Evolutionary conservation across 2,329 filamentous ascomycete genomes (phyloP), one percentile per base, ranked within the genome.

Genomic region (Tolypocladium paradoxum): DNA sequence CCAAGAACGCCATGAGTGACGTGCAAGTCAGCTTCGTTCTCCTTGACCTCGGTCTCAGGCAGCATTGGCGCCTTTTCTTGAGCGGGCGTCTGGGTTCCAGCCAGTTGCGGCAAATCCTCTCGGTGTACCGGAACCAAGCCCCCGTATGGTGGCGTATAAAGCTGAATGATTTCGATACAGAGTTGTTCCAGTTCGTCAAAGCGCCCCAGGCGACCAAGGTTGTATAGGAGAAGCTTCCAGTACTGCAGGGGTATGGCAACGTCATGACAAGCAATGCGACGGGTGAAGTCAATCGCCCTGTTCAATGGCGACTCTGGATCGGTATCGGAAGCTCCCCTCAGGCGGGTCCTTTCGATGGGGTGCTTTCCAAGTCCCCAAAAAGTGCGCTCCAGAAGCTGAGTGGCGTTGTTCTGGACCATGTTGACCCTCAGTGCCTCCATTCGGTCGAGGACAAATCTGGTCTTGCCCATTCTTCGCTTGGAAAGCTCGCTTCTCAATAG

Each of bases 111-210:
- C 12, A 76, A 59, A 55, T 81, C 76, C 7, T 62, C 59, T 5
- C 64, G 60, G 52, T 79, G 72, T 31, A 79, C 65, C 0, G 72
- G 72, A 35, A 77, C 64, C 37, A 74, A 61, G 52, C 62, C 64
- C 38, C 60, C 54, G 6, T 58, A 46, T n/a, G 55, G 60, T 53
- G 60, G 60, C 27, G 59, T 57, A 57, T 75, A 73, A 40, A 72
- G 55, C 20, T 71, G 61, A 11, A 75, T 64, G 48, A 80, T 60
- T 47, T 76, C 70, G 16, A 74, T 56, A 14, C 69, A 69, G 2
- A 79, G 54, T 37, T 67, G 67, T 50, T 76, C 71, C 3, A 80
- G 60, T n/a, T 76, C 73, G 2, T 69, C 62, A 12, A 78, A 62
- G 16, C 69, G 71, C 12, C 70, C 68, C n/a, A 68, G 62, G 2